Evolutionary conservation across 345 rosid genomes (phyloP).

Genomic region (Nephelium lappaceum): DNA sequence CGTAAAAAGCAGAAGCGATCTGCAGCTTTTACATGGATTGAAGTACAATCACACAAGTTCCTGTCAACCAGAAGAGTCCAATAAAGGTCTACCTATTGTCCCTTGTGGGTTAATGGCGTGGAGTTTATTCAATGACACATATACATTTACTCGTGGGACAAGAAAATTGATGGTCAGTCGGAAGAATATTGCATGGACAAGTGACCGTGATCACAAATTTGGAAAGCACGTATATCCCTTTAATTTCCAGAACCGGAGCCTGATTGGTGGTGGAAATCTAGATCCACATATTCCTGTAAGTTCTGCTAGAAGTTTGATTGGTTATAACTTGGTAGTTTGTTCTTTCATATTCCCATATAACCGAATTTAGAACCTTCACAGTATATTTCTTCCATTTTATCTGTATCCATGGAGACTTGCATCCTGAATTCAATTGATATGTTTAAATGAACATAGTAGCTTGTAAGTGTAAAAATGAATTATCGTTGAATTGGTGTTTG

Average conservation of each 20-base stretch:
- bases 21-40: conserved; percentile 64
- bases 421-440: background rate
- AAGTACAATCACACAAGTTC: conserved; percentile 52
- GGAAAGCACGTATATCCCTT: conserved; percentile 76
- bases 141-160: conserved; percentile 48
- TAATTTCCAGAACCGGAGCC: conserved; percentile 78
- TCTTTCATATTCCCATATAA: background rate
- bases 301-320: background rate
- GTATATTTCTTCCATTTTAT: background rate
- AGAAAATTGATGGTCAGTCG: conserved; percentile 48
- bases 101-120: conserved; percentile 88
- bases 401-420: background rate
- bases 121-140: conserved; percentile 91
- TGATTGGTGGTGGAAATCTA: conserved; percentile 73
- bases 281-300: conserved; percentile 69
- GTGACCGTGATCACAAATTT: conserved; percentile 80
- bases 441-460: background rate
- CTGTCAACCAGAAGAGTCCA: conserved; percentile 66
- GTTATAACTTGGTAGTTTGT: background rate
- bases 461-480: background rate
- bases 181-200: conserved; percentile 75
- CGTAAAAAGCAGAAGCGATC: conserved; percentile 84
- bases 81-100: conserved; percentile 61
- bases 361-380: background rate
- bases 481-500: background rate